Percentiles rank a stretch among this genome's conserved stretches.
Evolutionary conservation across 2,329 filamentous ascomycete genomes (phyloP).

Genomic region (Pseudonectria buxi): DNA sequence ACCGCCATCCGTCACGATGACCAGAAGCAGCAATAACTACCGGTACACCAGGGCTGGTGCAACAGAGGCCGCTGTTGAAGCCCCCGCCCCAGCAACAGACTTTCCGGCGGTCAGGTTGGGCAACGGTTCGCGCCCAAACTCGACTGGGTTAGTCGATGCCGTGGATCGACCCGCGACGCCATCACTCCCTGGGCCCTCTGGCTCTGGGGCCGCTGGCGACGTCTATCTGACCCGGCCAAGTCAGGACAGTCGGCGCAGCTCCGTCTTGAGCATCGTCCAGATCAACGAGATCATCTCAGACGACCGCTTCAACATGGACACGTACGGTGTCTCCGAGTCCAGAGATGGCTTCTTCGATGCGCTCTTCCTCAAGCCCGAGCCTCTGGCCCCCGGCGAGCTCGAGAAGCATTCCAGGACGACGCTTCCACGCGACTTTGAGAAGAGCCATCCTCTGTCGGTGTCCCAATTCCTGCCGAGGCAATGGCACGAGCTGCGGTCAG

Average conservation of each 20-base stretch:
- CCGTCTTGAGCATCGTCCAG: slow-evolving; percentile 25
- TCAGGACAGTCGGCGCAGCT: slow-evolving; percentile 21
- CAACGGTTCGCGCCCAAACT: slow-evolving; percentile 8
- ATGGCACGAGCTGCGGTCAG: slow-evolving; percentile 35
- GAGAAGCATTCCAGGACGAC: slow-evolving; percentile 35
- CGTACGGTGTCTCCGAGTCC: slow-evolving; percentile 37
- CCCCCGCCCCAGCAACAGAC: neutral
- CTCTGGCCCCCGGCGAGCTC: slow-evolving; percentile 32
- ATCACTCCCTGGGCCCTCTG: slow-evolving; percentile 1
- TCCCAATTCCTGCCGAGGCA: slow-evolving; percentile 42
- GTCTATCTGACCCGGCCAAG: slow-evolving; percentile 12
- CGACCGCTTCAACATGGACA: slow-evolving; percentile 30
- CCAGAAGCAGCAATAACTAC: too few relatives aligned
- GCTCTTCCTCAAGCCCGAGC: slow-evolving; percentile 37
- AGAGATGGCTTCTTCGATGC: slow-evolving; percentile 44
- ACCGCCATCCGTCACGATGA: too few relatives aligned
- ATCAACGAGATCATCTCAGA: slow-evolving; percentile 29
- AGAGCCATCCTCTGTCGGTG: slow-evolving; percentile 40
- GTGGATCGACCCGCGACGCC: slow-evolving; percentile 5
- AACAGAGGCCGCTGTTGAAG: too few relatives aligned
- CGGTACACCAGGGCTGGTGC: too few relatives aligned
- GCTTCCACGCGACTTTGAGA: slow-evolving; percentile 40
- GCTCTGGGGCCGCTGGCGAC: slow-evolving; percentile 3
- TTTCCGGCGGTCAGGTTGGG: neutral
- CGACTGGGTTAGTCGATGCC: slow-evolving; percentile 13